Percentiles rank a stretch among this genome's conserved stretches.
Evolutionary conservation across 2,329 filamentous ascomycete species (phyloP).

Genomic region (Penicillium sp.): DNA sequence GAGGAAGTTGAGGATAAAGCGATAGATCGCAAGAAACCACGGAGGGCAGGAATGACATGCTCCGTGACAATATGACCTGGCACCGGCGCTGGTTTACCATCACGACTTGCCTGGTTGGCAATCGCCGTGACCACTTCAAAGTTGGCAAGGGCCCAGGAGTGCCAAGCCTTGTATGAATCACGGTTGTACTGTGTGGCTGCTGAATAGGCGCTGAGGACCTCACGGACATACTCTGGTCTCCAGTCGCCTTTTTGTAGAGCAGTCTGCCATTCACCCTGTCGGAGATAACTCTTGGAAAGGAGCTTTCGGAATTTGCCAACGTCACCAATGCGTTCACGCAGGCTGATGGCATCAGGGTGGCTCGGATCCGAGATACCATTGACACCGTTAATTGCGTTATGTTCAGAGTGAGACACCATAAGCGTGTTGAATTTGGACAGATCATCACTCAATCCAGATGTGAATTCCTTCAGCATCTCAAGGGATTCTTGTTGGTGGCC

Average conservation of each 20-base stretch:
- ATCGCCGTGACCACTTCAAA: slow-evolving; percentile 94
- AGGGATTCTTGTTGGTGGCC: slow-evolving; percentile 66
- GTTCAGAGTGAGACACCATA: slow-evolving; percentile 36
- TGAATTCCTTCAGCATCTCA: slow-evolving; percentile 63
- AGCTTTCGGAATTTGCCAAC: slow-evolving; percentile 64
- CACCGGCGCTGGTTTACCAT: slow-evolving; percentile 48
- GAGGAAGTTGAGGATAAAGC: slow-evolving; percentile 88
- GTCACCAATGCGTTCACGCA: slow-evolving; percentile 47
- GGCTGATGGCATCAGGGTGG: slow-evolving; percentile 38
- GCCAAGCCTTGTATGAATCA: slow-evolving; percentile 98
- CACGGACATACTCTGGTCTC: slow-evolving; percentile 80
- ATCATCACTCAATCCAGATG: slow-evolving; percentile 59
- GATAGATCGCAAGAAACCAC: slow-evolving; percentile 97
- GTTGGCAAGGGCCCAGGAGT: slow-evolving; percentile 96
- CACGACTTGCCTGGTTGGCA: slow-evolving; percentile 64
- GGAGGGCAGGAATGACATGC: slow-evolving; percentile 91
- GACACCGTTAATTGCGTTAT: slow-evolving; percentile 47
- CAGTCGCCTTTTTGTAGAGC: slow-evolving; percentile 82
- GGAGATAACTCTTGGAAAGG: slow-evolving; percentile 91
- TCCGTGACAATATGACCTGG: slow-evolving; percentile 72
- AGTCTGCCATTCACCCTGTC: slow-evolving; percentile 95
- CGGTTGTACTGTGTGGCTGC: slow-evolving; percentile 93
- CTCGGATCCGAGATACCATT: slow-evolving; percentile 48
- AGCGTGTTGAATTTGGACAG: slow-evolving; percentile 50
- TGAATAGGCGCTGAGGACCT: slow-evolving; percentile 87